Percentiles rank a stretch among this genome's conserved stretches.
Evolutionary conservation across 352 stramenopile genomes (phyloP).

Genomic region (Phytophthora cryptogea): DNA sequence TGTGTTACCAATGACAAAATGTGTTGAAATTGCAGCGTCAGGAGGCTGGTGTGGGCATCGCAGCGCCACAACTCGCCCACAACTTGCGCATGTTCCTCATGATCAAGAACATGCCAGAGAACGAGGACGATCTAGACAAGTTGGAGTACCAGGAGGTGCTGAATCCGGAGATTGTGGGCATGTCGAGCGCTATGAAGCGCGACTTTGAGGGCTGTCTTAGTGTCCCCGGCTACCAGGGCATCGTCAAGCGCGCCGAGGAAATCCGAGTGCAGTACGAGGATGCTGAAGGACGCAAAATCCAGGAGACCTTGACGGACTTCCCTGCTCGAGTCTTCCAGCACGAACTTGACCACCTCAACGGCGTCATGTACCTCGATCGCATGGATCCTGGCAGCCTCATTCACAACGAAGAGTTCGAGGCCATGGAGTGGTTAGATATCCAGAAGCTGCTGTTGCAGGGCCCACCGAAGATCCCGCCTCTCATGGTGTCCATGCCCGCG

Average conservation of each 20-base stretch:
- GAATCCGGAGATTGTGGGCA: slow-evolving; percentile 73
- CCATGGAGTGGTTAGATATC: slow-evolving; percentile 63
- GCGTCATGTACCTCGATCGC: slow-evolving; percentile 79
- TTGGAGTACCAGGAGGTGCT: slow-evolving; percentile 80
- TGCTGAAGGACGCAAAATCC: slow-evolving; percentile 45
- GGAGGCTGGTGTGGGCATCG: slow-evolving; percentile 75
- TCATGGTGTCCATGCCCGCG: slow-evolving; percentile 23
- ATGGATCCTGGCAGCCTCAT: slow-evolving; percentile 71
- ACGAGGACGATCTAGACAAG: slow-evolving; percentile 52
- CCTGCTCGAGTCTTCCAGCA: slow-evolving; percentile 87
- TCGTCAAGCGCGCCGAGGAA: slow-evolving; percentile 62
- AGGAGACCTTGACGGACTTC: slow-evolving; percentile 72
- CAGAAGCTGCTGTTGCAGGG: slow-evolving; percentile 59
- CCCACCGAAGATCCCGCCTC: slow-evolving; percentile 26
- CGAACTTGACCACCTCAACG: slow-evolving; percentile 81
- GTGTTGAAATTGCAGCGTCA: slow-evolving; percentile 43
- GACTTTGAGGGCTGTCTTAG: slow-evolving; percentile 89
- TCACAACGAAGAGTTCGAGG: slow-evolving; percentile 83
- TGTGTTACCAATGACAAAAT: slow-evolving; percentile 4
- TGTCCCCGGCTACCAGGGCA: slow-evolving; percentile 79
- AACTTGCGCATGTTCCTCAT: slow-evolving; percentile 87
- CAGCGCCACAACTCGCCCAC: slow-evolving; percentile 72
- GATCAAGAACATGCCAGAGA: slow-evolving; percentile 68
- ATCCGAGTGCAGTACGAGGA: slow-evolving; percentile 75
- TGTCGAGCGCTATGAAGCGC: slow-evolving; percentile 53